phyloP scores from a whole-genome alignment of 2,329 filamentous ascomycete genomes.

The Alternaria sp. region DNA sequence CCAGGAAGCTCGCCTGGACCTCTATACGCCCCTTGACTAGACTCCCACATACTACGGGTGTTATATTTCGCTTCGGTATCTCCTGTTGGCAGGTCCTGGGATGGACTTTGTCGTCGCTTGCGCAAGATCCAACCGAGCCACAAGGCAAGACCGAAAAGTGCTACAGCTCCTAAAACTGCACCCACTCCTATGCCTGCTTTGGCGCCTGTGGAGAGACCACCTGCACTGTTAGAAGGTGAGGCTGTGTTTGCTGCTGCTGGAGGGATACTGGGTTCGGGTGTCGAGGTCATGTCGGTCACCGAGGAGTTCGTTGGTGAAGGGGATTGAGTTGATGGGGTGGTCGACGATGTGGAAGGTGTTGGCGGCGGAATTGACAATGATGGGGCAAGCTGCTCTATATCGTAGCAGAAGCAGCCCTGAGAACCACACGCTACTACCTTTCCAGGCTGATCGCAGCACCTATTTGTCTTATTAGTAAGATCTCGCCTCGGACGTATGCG shows the following conservation, averaged over 20 bases:
- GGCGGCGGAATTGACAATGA: too few relatives aligned
- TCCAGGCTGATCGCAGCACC: too few relatives aligned
- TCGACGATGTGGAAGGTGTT: not conserved
- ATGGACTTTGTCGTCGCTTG: not conserved
- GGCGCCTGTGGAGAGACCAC: not conserved
- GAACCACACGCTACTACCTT: too few relatives aligned
- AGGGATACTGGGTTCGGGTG: not conserved
- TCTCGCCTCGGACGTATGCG: too few relatives aligned
- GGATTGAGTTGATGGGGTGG: not conserved
- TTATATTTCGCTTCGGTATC: not conserved
- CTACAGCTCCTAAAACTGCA: not conserved
- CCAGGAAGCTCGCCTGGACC: not conserved
- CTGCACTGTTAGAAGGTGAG: too few relatives aligned
- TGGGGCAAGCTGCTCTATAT: too few relatives aligned
- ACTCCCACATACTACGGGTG: not conserved
- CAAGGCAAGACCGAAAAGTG: not conserved
- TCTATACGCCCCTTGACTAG: rapidly evolving
- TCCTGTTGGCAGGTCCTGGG: not conserved
- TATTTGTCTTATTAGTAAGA: too few relatives aligned
- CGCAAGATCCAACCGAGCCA: not conserved
- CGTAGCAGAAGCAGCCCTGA: too few relatives aligned
- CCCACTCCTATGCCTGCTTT: not conserved
- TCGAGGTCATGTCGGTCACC: not conserved
- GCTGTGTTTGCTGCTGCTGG: not conserved
- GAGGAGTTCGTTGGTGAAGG: not conserved